Conservation (phyloP, 192 early-diverging fungal species). For the Umbelopsis sp. region DNA sequence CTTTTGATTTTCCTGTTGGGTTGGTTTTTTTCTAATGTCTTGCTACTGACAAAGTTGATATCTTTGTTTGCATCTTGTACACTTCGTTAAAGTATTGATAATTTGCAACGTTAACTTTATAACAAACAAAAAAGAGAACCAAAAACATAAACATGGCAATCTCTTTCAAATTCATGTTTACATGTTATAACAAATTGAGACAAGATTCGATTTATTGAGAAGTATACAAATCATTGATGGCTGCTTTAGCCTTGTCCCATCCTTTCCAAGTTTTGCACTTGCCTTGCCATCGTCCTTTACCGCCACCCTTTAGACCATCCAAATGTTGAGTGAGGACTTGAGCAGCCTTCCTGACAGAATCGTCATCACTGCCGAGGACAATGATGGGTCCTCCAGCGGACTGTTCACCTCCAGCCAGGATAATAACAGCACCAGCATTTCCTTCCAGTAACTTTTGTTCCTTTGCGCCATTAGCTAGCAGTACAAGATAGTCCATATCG, state of each 20-base stretch:
- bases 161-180: no score
- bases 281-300: conserved; percentile 53
- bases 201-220: background rate
- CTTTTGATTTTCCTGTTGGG: no score
- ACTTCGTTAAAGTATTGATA: background rate
- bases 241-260: conserved; percentile 5
- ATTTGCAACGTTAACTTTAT: background rate
- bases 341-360: conserved; percentile 37
- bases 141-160: background rate
- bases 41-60: background rate
- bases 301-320: conserved; percentile 50
- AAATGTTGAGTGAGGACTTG: conserved; percentile 25
- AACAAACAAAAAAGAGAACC: background rate
- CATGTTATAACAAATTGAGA: no score
- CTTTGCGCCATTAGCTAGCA: conserved; percentile 34
- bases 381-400: conserved; percentile 47
- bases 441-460: conserved; percentile 32
- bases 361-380: conserved; percentile 39
- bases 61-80: background rate
- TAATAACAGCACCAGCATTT: conserved; percentile 13
- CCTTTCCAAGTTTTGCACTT: conserved; percentile 47
- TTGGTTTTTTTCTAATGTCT: background rate
- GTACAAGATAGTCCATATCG: conserved; percentile 46
- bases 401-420: conserved; percentile 44
- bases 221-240: background rate